Conservation (phyloP, 106 monocot species). For the Hemerocallis citrina region DNA sequence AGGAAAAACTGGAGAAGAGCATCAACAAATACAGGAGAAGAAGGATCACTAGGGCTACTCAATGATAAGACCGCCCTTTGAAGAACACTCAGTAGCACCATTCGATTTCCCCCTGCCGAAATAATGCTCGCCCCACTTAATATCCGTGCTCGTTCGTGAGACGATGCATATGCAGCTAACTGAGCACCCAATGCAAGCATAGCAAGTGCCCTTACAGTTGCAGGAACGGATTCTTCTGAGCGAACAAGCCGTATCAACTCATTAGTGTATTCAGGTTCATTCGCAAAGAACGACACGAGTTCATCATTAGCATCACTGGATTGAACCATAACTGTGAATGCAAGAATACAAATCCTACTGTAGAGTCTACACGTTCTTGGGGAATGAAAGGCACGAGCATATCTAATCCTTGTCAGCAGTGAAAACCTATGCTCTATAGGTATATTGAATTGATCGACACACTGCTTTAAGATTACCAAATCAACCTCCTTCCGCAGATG, state of each 20-base stretch:
- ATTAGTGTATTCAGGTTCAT: slow-evolving; percentile 96
- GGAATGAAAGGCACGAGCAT: slow-evolving; percentile 82
- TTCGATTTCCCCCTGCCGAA: slow-evolving; percentile 93
- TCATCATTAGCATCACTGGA: slow-evolving; percentile 98
- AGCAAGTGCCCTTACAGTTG: slow-evolving; percentile 70
- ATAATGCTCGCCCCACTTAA: slow-evolving; percentile 94
- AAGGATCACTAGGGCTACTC: slow-evolving; percentile 67
- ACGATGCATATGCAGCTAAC: slow-evolving; percentile 93
- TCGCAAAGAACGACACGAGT: slow-evolving; percentile 87
- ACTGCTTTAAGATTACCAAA: slow-evolving; percentile 68
- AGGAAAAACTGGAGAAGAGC: slow-evolving; percentile 88
- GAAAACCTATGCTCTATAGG: slow-evolving; percentile 84
- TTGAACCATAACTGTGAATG: slow-evolving; percentile 88
- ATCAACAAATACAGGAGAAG: slow-evolving; percentile 84
- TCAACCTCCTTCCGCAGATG: slow-evolving; percentile 90
- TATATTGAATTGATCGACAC: slow-evolving; percentile 75
- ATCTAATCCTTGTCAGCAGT: slow-evolving; percentile 92
- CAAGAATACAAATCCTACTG: slow-evolving; percentile 86
- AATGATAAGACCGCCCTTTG: slow-evolving; percentile 81
- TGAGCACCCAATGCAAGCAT: slow-evolving; percentile 93
- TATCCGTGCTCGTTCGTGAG: slow-evolving; percentile 91
- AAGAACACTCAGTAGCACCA: slow-evolving; percentile 77
- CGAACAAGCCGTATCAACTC: slow-evolving; percentile 90
- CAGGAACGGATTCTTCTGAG: slow-evolving; percentile 82
- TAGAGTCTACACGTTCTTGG: slow-evolving; percentile 57